Percentiles rank a stretch among this genome's conserved stretches.
Evolutionary conservation across 495 filamentous ascomycete species (phyloP).

Genomic region (Neurospora pannonica): DNA sequence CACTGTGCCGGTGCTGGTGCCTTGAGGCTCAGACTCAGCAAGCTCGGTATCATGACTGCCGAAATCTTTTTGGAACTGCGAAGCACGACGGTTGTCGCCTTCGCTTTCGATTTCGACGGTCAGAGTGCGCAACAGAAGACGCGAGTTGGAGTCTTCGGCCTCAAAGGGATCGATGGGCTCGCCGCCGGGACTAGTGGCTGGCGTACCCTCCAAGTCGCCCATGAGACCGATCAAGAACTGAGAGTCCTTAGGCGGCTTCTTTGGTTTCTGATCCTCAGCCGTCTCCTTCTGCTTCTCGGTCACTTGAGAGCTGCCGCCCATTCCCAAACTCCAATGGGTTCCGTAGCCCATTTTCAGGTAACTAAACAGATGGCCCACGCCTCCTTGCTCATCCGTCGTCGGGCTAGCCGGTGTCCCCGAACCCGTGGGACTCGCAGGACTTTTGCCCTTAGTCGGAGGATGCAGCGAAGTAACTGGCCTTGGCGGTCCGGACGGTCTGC

Average conservation of each 20-base stretch:
- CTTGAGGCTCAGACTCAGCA: constrained; percentile 1
- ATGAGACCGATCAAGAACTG: constrained; percentile 65
- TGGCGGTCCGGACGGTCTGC: not conserved
- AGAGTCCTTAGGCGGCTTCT: constrained; percentile 27
- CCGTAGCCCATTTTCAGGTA: constrained; percentile 50
- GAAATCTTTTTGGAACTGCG: constrained; percentile 32
- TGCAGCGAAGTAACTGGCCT: not conserved
- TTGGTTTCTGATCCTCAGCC: not conserved
- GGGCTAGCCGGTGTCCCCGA: not conserved
- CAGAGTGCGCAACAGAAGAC: constrained; percentile 37
- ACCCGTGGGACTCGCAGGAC: not conserved
- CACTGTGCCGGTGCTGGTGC: not conserved
- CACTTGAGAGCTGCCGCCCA: constrained; percentile 12
- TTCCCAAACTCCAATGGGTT: constrained; percentile 39
- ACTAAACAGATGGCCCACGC: constrained; percentile 35
- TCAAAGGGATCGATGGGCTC: constrained; percentile 10
- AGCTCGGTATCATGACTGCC: constrained; percentile 30
- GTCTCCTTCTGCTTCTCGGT: constrained; percentile 4
- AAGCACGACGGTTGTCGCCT: constrained; percentile 23
- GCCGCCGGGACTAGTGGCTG: constrained; percentile 10
- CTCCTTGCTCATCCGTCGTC: constrained; percentile 6
- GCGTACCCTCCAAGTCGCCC: constrained; percentile 44
- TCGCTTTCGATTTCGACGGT: constrained; percentile 40
- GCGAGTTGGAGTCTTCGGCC: constrained; percentile 25
- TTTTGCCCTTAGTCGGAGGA: not conserved